A percentile compares a stretch with the other conserved stretches of the same genome.
phyloP scores from a whole-genome alignment of 2,329 filamentous ascomycete genomes.

The Davidsoniella neocaledoniae region DNA sequence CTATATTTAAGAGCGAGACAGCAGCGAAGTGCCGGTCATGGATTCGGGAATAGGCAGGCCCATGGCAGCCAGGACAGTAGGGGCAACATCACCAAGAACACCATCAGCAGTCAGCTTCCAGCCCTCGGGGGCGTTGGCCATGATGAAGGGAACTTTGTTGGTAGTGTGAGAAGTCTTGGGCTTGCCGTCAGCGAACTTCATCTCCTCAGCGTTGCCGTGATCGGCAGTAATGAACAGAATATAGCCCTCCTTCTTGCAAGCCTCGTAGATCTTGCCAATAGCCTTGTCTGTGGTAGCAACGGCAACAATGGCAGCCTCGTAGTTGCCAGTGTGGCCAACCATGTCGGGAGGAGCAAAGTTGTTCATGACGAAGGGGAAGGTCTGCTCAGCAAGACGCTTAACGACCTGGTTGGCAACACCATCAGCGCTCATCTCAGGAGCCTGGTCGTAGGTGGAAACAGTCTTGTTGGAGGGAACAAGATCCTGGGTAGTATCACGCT shows the following conservation, averaged over 20 bases:
- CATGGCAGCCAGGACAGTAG: constrained; percentile 84
- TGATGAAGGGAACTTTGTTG: constrained; percentile 95
- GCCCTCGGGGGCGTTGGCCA: constrained; percentile 87
- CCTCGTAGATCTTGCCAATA: constrained; percentile 82
- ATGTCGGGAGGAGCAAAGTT: constrained; percentile 99
- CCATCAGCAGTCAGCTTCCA: constrained; percentile 76
- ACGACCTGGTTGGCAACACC: constrained; percentile 76
- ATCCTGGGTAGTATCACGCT: constrained; percentile 64
- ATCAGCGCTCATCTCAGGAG: constrained; percentile 90
- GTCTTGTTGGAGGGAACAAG: constrained; percentile 74
- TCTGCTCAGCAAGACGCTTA: constrained; percentile 69
- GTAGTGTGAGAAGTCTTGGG: constrained; percentile 97
- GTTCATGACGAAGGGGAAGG: constrained; percentile 98
- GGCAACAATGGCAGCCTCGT: constrained; percentile 79
- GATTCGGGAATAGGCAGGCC: constrained; percentile 76
- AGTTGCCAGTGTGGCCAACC: constrained; percentile 97
- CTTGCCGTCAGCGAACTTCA: constrained; percentile 89
- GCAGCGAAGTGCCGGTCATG: constrained; percentile 76
- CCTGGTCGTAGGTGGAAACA: constrained; percentile 85
- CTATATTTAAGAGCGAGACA: constrained; percentile 29
- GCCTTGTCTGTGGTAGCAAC: constrained; percentile 79
- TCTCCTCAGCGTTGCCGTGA: constrained; percentile 97
- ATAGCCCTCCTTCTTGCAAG: constrained; percentile 86
- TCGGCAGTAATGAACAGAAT: constrained; percentile 90
- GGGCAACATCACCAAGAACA: constrained; percentile 92